Conservation (phyloP, 73 alveolate genomes). For the Tetrahymena elliotti region DNA sequence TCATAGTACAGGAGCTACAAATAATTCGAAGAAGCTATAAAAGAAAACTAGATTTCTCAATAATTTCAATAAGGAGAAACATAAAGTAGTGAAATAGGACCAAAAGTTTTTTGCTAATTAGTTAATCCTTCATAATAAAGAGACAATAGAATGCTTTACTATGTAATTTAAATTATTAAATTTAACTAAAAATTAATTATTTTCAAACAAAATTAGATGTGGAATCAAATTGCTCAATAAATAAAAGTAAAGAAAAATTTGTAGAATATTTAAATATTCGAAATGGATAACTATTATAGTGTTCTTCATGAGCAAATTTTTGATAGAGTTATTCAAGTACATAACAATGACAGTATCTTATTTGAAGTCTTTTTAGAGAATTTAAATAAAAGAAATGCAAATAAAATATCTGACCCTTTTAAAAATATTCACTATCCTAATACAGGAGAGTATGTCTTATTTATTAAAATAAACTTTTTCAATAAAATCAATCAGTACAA, state of each 20-base stretch:
- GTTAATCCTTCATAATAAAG: not conserved
- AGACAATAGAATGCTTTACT: not conserved
- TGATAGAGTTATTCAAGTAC: not conserved
- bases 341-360: not conserved
- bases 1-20: not conserved
- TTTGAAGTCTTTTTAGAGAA: not conserved
- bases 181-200: too few relatives aligned
- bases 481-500: not conserved
- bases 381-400: not conserved
- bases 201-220: not conserved
- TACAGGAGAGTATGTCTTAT: not conserved
- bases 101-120: not conserved
- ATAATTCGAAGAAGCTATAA: not conserved
- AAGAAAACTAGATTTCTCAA: not conserved
- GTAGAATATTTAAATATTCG: not conserved
- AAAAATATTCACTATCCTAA: not conserved
- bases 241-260: not conserved
- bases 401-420: not conserved
- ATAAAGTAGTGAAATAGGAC: not conserved
- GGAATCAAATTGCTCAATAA: not conserved
- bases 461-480: not conserved
- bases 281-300: not conserved
- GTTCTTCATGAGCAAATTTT: not conserved
- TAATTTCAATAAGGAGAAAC: not conserved
- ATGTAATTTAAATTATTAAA: not conserved